Percentiles rank a stretch among this genome's conserved stretches.
Evolutionary conservation across 2,329 filamentous ascomycete species (phyloP).

Genomic region (Juglanconis sp.): DNA sequence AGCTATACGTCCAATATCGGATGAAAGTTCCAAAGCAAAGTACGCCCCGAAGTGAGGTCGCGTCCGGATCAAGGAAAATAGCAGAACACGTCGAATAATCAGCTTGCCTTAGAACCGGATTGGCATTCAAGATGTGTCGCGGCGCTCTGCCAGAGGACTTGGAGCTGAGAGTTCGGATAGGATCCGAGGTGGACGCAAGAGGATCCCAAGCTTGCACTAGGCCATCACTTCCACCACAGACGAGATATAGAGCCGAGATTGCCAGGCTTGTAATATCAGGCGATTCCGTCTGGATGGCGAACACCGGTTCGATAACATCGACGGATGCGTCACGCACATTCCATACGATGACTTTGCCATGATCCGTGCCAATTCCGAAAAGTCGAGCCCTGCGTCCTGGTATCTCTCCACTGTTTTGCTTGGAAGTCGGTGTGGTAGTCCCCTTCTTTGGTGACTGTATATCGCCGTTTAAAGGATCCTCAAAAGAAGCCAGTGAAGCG

Average conservation of each 20-base stretch:
- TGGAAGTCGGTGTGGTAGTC: constrained; percentile 41
- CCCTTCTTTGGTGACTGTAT: constrained; percentile 6
- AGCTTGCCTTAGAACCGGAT: constrained; percentile 61
- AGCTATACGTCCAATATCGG: constrained; percentile 92
- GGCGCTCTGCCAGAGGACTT: constrained; percentile 79
- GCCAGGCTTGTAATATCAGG: constrained; percentile 81
- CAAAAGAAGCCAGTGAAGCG: constrained; percentile 66
- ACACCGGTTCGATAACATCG: constrained; percentile 67
- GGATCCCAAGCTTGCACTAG: constrained; percentile 96
- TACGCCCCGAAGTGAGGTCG: constrained; percentile 79
- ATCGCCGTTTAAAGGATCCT: constrained; percentile 71
- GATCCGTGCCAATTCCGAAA: constrained; percentile 75
- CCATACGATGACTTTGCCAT: constrained; percentile 78
- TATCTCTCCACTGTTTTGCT: constrained; percentile 54
- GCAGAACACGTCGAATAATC: constrained; percentile 80
- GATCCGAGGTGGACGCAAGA: constrained; percentile 73
- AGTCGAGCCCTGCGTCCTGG: constrained; percentile 83
- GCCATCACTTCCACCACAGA: constrained; percentile 92
- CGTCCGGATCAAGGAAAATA: constrained; percentile 82
- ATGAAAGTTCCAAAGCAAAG: constrained; percentile 84
- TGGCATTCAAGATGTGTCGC: constrained; percentile 59
- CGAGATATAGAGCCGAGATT: constrained; percentile 79
- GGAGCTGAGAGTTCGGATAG: constrained; percentile 83
- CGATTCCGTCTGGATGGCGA: constrained; percentile 84
- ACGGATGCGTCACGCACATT: constrained; percentile 67